These are phyloP conservation scores for Bondarzewia mesenterica DNA, from an alignment of 1,284 basidiomycete species.

Conservation along the genomic window DNA sequence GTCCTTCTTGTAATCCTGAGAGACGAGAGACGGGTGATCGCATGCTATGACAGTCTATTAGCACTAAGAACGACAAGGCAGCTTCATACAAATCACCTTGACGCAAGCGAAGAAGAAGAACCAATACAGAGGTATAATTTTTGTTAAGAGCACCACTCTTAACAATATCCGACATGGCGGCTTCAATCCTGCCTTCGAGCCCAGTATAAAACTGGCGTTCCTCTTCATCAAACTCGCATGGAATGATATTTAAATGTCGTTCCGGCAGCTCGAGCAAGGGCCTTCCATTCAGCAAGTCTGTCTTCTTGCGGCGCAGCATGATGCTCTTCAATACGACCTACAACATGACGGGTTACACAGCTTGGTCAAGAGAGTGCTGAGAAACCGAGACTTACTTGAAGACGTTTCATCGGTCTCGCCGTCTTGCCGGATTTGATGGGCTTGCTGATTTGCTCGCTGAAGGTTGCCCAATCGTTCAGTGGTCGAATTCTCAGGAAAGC, in stretches of 20 bases:
- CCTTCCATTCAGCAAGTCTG: conserved; percentile 77
- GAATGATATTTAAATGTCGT: conserved; percentile 65
- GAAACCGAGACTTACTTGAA: conserved; percentile 48
- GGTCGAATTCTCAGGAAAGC: conserved; percentile 84
- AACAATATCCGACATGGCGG: conserved; percentile 68
- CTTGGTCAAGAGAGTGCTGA: background rate
- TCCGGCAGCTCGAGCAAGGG: conserved; percentile 80
- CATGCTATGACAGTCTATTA: conserved; percentile 51
- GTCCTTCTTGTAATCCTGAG: conserved; percentile 67
- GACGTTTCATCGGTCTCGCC: conserved; percentile 72
- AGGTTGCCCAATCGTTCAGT: conserved; percentile 72
- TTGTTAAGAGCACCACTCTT: conserved; percentile 43
- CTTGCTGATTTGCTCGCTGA: conserved; percentile 73
- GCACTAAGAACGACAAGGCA: background rate
- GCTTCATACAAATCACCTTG: conserved; percentile 53
- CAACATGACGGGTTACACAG: background rate
- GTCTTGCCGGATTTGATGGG: conserved; percentile 72
- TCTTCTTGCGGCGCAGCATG: conserved; percentile 90
- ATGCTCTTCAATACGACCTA: conserved; percentile 78
- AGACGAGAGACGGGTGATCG: conserved; percentile 79
- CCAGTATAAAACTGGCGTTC: conserved; percentile 81
- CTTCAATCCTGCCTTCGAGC: conserved; percentile 69
- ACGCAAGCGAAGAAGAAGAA: conserved; percentile 78
- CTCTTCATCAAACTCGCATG: conserved; percentile 62
- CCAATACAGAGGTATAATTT: conserved; percentile 80